Percentiles rank a stretch among this genome's conserved stretches.
Evolutionary conservation across 805 yeast species (phyloP).

Genomic region (Metschnikowia sp.): DNA sequence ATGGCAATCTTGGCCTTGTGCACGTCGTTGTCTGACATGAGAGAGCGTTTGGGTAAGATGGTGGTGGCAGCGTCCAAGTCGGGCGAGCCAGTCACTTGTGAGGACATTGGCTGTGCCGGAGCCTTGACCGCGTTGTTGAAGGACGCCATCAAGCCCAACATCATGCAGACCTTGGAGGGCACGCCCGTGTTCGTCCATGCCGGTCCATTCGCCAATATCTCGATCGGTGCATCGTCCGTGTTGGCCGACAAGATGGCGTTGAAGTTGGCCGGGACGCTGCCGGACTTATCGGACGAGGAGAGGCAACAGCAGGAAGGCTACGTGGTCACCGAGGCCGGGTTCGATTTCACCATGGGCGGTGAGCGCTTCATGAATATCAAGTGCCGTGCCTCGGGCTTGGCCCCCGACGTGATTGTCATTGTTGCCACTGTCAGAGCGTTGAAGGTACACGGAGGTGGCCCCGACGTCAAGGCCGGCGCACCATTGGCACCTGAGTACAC

Average conservation of each 20-base stretch:
- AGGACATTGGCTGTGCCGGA: constrained; percentile 83
- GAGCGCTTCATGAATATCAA: constrained; percentile 81
- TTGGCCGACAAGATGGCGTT: constrained; percentile 80
- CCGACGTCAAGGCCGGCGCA: constrained; percentile 83
- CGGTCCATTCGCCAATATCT: constrained; percentile 85
- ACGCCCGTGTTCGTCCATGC: constrained; percentile 87
- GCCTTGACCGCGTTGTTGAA: constrained; percentile 78
- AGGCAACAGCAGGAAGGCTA: constrained; percentile 58
- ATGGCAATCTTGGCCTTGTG: constrained; percentile 83
- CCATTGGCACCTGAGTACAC: constrained; percentile 71
- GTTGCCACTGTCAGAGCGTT: constrained; percentile 85
- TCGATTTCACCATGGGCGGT: constrained; percentile 91
- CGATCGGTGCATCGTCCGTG: constrained; percentile 82
- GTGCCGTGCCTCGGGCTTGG: constrained; percentile 75
- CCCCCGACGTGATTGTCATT: constrained; percentile 73
- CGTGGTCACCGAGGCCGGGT: constrained; percentile 86
- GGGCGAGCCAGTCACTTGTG: constrained; percentile 76
- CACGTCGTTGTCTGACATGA: constrained; percentile 64
- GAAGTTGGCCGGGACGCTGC: constrained; percentile 67
- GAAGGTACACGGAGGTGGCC: constrained; percentile 86
- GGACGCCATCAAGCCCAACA: constrained; percentile 80
- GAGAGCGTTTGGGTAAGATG: constrained; percentile 71
- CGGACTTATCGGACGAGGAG: constrained; percentile 40
- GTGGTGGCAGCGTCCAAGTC: constrained; percentile 67
- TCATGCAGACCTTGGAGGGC: constrained; percentile 87